A percentile compares a stretch with the other conserved stretches of the same genome.
Conservation (phyloP, 805 yeast genomes). For the Hanseniaspora thailandica region DNA sequence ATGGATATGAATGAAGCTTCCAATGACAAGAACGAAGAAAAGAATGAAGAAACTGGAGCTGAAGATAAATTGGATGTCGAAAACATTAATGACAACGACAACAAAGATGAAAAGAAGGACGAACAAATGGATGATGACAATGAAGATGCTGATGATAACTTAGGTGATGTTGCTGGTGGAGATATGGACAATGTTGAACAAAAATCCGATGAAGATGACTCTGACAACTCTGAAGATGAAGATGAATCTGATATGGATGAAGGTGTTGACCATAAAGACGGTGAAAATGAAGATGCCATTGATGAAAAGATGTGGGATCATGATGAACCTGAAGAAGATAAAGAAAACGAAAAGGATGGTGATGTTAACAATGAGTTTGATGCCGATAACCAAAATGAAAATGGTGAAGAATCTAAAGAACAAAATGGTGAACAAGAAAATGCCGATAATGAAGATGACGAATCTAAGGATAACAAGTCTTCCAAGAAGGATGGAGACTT, state of each 20-base stretch:
- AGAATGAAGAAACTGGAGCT: conserved; percentile 63
- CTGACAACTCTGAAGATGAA: conserved; percentile 41
- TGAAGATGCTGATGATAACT: conserved; percentile 64
- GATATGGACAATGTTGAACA: conserved; percentile 39
- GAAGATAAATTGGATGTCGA: conserved; percentile 90
- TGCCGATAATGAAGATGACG: conserved; percentile 28
- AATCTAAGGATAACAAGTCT: conserved; percentile 24
- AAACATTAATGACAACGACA: conserved; percentile 60
- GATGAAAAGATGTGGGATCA: conserved; percentile 92
- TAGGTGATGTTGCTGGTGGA: conserved; percentile 82
- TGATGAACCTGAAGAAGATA: conserved; percentile 61
- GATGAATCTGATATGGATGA: conserved; percentile 62
- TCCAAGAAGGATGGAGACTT: conserved; percentile 19
- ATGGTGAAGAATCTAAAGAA: conserved; percentile 38
- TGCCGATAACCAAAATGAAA: conserved; percentile 56
- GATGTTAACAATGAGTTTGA: conserved; percentile 72
- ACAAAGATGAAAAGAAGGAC: conserved; percentile 39
- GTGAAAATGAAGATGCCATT: conserved; percentile 38
- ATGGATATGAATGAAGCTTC: conserved; percentile 45
- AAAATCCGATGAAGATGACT: conserved; percentile 76
- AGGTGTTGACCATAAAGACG: conserved; percentile 56
- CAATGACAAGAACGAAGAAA: conserved; percentile 51
- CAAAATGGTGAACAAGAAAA: conserved; percentile 33
- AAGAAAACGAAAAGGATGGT: conserved; percentile 58
- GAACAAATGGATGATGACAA: conserved; percentile 37